phyloP scores from a whole-genome alignment of 495 filamentous ascomycete species.

The Trichoderma virens region DNA sequence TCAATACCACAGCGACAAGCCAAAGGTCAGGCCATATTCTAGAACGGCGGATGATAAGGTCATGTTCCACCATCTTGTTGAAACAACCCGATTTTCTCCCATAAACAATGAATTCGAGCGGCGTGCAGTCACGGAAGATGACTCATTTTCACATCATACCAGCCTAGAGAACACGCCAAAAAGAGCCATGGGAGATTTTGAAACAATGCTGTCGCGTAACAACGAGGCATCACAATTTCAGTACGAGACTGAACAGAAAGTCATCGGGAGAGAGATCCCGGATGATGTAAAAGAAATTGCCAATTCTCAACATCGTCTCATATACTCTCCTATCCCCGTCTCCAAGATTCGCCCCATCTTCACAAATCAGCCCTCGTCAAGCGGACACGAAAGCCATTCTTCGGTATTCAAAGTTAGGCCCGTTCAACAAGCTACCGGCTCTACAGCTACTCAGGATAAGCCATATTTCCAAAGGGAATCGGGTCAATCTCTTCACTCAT shows the following conservation, averaged over 20 bases:
- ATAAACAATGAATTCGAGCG: background rate
- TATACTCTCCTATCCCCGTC: background rate
- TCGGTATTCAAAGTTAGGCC: slow-evolving; percentile 14
- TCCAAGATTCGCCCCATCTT: background rate
- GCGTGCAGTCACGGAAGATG: background rate
- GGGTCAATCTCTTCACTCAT: background rate
- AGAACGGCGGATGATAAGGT: background rate
- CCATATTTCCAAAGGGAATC: slow-evolving; percentile 13
- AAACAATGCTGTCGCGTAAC: background rate
- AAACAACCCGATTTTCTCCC: background rate
- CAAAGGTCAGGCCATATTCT: background rate
- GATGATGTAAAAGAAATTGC: background rate
- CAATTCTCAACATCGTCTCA: background rate
- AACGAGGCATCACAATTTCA: background rate
- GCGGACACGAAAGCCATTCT: background rate
- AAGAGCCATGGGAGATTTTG: background rate
- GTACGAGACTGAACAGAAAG: background rate
- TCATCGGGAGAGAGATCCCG: background rate
- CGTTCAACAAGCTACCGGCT: background rate
- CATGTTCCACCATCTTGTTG: background rate
- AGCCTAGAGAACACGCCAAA: background rate
- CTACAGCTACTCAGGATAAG: background rate
- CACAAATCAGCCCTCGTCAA: background rate
- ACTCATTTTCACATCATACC: background rate
- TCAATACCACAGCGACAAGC: background rate